Base-by-base conservation (phyloP, 495 filamentous ascomycete species). In the Baudoinia panamericana region DNA sequence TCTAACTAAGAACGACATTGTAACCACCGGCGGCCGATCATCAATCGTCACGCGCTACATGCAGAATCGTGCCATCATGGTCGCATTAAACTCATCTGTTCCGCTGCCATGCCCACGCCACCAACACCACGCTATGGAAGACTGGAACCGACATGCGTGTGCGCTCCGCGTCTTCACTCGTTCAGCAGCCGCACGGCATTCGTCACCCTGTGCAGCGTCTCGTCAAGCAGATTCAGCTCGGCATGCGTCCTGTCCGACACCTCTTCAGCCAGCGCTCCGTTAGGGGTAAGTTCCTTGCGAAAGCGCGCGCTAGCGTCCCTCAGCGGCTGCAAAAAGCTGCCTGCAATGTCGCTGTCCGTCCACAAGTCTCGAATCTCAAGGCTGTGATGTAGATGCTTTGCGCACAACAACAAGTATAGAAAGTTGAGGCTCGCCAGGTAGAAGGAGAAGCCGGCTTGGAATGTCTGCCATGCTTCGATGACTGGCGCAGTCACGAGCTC, bases 371-470 rank as follows among this genome's bases (percentile, higher is more conserved):
- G 56, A 15, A 66, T 63, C 22, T 52, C 55, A 9, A 60, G 50
- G 19, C 56, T 52, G 33, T 60, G 53, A 56, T 72, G 70, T 34
- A 75, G 53, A 40, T 70, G 62, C 35, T 67, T 64, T 2, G 62
- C 70, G 47, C 51, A 44, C 6, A 71, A 46, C 9, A 72, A 56
- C 22, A 72, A 62, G 45, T 61, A 66, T 32, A 71, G 61, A 35
- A 73, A 65, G 50, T 73, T 73, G n/a, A 71, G 53, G 0, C 63
- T 57, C 0, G 70, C 61, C 30, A 72, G 58, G 28, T 65, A 61
- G 36, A 69, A 68, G 8, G 62, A 52, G 19, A 68, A 54, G n/a
- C 62, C 50, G 21, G 58, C 54, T 19, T 58, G 56, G 35, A 72
- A 61, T 4, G 58, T 56, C 37, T 61, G 46, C 50, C 55, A 61